These are phyloP conservation scores for Waitea zeae DNA, from an alignment of 1,284 basidiomycete species.

Conservation along the genomic window DNA sequence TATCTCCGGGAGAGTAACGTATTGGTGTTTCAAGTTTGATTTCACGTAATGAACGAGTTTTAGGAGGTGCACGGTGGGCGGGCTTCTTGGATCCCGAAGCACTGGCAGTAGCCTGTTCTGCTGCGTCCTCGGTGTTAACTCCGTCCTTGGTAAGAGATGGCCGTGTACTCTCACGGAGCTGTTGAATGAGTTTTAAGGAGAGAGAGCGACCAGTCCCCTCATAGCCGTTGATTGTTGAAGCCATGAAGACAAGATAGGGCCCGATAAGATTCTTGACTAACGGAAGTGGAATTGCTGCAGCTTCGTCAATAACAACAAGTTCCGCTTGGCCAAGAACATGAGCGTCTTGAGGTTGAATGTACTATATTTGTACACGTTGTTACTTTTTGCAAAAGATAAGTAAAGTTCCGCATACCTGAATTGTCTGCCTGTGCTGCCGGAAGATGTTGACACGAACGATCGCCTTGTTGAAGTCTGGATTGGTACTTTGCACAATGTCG, in stretches of 20 bases:
- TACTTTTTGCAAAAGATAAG: no score
- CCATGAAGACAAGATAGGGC: constrained; percentile 96
- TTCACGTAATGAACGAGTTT: constrained; percentile 74
- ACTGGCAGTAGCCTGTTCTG: constrained; percentile 23
- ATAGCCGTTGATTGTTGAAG: constrained; percentile 98
- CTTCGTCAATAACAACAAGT: constrained; percentile 95
- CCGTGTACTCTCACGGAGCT: constrained; percentile 80
- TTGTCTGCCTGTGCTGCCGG: constrained; percentile 83
- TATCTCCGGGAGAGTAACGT: constrained; percentile 78
- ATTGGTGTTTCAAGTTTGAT: constrained; percentile 94
- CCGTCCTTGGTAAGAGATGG: constrained; percentile 50
- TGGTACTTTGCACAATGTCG: constrained; percentile 87
- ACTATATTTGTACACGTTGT: constrained; percentile 36
- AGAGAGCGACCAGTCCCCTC: constrained; percentile 97
- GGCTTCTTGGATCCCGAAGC: constrained; percentile 34
- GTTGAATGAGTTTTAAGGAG: constrained; percentile 94
- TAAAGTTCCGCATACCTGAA: constrained; percentile 64
- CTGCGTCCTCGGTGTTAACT: constrained; percentile 26
- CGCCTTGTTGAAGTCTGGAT: constrained; percentile 89
- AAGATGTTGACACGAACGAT: constrained; percentile 96
- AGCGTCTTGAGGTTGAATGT: constrained; percentile 94
- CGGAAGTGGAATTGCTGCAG: constrained; percentile 93
- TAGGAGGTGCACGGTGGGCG: constrained; percentile 34
- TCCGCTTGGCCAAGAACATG: constrained; percentile 97
- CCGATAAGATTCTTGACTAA: constrained; percentile 91